Evolutionary conservation across 1,284 basidiomycete species (phyloP), one percentile per base, ranked within the genome.

Genomic region (Cutaneotrichosporon cutaneum): DNA sequence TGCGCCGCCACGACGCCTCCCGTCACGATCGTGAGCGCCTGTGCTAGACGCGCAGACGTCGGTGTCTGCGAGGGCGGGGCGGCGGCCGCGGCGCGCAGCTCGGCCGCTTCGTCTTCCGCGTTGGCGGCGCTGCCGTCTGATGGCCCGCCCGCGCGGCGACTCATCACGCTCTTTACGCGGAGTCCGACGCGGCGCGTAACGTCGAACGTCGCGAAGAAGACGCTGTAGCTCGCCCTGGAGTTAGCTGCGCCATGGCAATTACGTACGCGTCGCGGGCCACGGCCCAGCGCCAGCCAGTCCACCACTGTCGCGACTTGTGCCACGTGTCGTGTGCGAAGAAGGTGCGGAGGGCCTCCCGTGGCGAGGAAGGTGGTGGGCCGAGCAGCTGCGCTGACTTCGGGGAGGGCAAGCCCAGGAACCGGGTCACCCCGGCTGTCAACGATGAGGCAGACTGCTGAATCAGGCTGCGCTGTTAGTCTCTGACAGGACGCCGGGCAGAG

Each of bases 131-230:
- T 33, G 52, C 22, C 35, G 14, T 33, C 35, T 3, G 18, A 24
- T 4, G 32, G 27, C 3, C 55, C 44, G 36, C 36, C 36, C 4
- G 51, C 51, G 33, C 50, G 39, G 33, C 48, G 39, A 6, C 54
- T 54, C 26, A 45, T 47, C 21, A 53, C 32, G 22, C 27, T 47
- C 58, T 79, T 80, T 24, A 78, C 76, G 2, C 74, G 71, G 9
- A 80, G 62, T 10, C 75, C 75, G 0, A 72, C 64, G 13, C 78
- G 67, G 4, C 78, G 65, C 6, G 78, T 78, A 7, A 78, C 56
- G 58, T 80, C 78, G 52, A 80, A 80, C 0, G 76, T 72, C 11
- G 78, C 77, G 54, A 80, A 80, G 68, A 80, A 80, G 56, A 74
- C 67, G n/a, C 70, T 70, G 59, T 79, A 80, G 53, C 73, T 73